Evolutionary conservation across 2,329 filamentous ascomycete species (phyloP).

Genomic region (Lasiodiplodia sp.): DNA sequence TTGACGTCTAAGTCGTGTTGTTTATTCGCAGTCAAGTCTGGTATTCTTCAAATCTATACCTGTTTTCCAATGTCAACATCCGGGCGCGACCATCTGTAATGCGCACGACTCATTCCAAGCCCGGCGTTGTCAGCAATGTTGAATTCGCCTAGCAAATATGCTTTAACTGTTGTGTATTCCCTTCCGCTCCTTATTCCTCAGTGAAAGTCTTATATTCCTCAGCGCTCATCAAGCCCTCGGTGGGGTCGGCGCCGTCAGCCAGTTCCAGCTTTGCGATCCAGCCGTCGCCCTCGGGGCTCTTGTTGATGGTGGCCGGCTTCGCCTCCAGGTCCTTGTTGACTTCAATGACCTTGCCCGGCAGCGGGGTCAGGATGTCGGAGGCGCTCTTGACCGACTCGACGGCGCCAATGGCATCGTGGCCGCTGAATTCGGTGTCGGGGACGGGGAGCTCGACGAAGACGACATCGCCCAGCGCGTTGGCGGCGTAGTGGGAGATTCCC

Average conservation of each 20-base stretch:
- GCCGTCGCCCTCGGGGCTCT: conserved; percentile 85
- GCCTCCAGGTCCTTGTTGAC: conserved; percentile 80
- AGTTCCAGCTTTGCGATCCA: conserved; percentile 94
- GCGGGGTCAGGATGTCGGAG: conserved; percentile 93
- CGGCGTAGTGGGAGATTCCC: conserved; percentile 91
- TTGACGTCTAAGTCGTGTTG: conserved; percentile 37
- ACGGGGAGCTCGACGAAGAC: conserved; percentile 95
- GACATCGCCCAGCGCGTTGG: conserved; percentile 91
- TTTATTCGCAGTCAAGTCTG: conserved; percentile 1
- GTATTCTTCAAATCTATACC: conserved; percentile 16
- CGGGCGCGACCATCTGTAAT: conserved; percentile 4
- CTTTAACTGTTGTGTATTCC: background rate
- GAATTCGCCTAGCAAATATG: conserved; percentile 15
- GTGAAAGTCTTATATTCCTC: conserved; percentile 72
- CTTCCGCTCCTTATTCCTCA: conserved; percentile 3
- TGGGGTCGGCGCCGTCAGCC: conserved; percentile 72
- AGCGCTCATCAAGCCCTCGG: conserved; percentile 66
- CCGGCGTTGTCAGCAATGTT: conserved; percentile 6
- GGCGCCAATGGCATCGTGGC: conserved; percentile 87
- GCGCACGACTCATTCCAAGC: background rate
- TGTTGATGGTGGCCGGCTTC: conserved; percentile 86
- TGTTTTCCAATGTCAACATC: conserved; percentile 8
- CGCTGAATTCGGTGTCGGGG: conserved; percentile 69
- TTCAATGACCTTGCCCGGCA: conserved; percentile 77
- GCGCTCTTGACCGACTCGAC: conserved; percentile 99